Evolutionary conservation across 208 protist genomes (phyloP).

Genomic region (Acanthamoeba royreba): DNA sequence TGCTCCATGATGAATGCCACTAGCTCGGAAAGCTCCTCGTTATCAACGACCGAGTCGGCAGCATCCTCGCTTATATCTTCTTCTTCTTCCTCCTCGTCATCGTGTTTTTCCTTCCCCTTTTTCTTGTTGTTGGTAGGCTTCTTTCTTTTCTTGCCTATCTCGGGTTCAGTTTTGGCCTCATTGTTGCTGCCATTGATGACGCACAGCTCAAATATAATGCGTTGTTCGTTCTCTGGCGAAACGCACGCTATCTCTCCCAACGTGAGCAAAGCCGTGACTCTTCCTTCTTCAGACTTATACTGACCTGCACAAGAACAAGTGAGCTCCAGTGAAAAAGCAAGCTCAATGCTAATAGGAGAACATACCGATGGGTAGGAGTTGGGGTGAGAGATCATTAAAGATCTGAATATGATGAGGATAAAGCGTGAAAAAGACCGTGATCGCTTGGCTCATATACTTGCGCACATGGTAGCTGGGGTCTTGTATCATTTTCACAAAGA

Average conservation of each 20-base stretch:
- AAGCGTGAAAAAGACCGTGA: slow-evolving; percentile 31
- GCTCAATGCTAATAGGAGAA: neutral
- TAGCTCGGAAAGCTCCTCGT: neutral
- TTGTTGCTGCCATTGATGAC: neutral
- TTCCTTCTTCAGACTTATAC: slow-evolving; percentile 1
- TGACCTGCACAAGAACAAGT: too few relatives aligned
- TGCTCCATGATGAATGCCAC: slow-evolving; percentile 18
- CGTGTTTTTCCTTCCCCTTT: neutral
- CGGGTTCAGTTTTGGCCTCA: neutral
- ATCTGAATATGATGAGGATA: neutral
- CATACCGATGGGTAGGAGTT: slow-evolving; percentile 19
- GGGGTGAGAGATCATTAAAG: neutral
- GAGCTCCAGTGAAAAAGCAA: too few relatives aligned
- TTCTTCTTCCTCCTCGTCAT: neutral
- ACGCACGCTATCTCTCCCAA: slow-evolving; percentile 35
- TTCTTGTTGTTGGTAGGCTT: neutral
- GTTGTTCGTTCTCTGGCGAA: slow-evolving; percentile 9
- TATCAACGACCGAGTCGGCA: too few relatives aligned
- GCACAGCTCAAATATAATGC: slow-evolving; percentile 34
- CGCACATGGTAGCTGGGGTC: slow-evolving; percentile 24
- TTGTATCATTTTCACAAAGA: neutral
- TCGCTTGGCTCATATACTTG: slow-evolving; percentile 40
- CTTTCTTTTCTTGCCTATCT: neutral
- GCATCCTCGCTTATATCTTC: neutral
- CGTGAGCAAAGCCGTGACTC: slow-evolving; percentile 20